These are phyloP conservation scores for Beta lomatogona DNA, from an alignment of 179 eudicot genomes.

Conservation along the genomic window DNA sequence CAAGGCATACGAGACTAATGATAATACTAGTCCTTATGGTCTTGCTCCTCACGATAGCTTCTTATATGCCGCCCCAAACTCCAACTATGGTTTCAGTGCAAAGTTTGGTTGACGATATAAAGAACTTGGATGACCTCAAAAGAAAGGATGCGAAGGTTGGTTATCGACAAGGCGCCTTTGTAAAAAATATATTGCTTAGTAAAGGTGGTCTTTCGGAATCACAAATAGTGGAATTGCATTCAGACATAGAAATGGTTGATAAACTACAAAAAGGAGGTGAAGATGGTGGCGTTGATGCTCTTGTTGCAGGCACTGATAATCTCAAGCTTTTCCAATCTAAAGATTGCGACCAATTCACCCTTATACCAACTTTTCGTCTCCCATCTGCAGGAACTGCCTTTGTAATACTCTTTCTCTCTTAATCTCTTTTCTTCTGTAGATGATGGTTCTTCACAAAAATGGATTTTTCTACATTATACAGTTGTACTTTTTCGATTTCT, in stretches of 20 bases:
- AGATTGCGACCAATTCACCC: conserved; percentile 7
- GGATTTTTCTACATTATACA: too few relatives aligned
- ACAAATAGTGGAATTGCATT: background rate
- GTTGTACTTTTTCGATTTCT: too few relatives aligned
- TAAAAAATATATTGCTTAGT: background rate
- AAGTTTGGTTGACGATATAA: background rate
- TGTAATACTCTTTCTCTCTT: conserved; percentile 10
- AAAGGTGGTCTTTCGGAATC: background rate
- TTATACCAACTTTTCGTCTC: background rate
- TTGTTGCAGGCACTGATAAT: background rate
- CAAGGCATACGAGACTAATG: background rate
- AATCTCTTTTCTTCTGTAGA: too few relatives aligned
- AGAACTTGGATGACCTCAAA: background rate
- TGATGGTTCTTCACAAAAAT: too few relatives aligned
- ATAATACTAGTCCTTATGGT: conserved; percentile 6
- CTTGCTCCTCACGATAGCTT: background rate
- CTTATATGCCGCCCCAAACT: background rate
- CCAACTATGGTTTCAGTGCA: background rate
- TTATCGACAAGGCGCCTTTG: background rate
- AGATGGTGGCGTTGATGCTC: background rate
- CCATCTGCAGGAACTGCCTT: conserved; percentile 13
- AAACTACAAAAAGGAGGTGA: background rate
- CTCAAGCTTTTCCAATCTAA: conserved; percentile 4
- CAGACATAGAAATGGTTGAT: background rate
- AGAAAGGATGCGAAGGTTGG: background rate